These are phyloP conservation scores for Erysimum cheiri DNA, from an alignment of 441 rosid genomes.

Conservation along the genomic window DNA sequence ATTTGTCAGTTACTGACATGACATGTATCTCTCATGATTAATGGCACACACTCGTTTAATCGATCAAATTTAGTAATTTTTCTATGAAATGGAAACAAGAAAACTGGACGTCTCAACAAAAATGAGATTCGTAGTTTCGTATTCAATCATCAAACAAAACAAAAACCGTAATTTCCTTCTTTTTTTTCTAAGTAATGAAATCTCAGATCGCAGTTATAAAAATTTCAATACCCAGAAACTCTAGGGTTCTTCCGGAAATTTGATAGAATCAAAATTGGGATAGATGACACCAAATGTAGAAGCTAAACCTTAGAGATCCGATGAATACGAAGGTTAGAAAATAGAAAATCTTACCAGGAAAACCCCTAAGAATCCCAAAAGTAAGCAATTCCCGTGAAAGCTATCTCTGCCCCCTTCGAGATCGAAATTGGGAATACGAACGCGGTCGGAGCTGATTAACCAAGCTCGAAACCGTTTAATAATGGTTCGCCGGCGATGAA, in stretches of 20 bases:
- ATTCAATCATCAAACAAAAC: background rate
- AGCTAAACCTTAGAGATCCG: slow-evolving; percentile 23
- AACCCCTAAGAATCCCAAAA: background rate
- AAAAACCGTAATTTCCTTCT: background rate
- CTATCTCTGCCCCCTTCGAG: slow-evolving; percentile 3
- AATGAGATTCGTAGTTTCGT: background rate
- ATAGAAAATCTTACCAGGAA: slow-evolving; percentile 29
- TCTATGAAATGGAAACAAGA: background rate
- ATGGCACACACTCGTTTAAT: slow-evolving; percentile 33
- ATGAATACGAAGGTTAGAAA: background rate
- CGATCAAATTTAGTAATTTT: slow-evolving; percentile 33
- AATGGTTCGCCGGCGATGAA: slow-evolving; percentile 25
- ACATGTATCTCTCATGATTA: slow-evolving; percentile 48
- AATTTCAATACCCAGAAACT: slow-evolving; percentile 14
- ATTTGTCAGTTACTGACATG: slow-evolving; percentile 48
- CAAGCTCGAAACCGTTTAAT: background rate
- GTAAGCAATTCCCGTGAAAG: slow-evolving; percentile 11
- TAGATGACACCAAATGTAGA: slow-evolving; percentile 22
- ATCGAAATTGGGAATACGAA: slow-evolving; percentile 20
- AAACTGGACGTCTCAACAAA: background rate
- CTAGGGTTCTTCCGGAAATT: slow-evolving; percentile 35
- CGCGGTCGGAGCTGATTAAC: slow-evolving; percentile 11
- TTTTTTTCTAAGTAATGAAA: background rate
- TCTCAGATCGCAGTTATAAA: slow-evolving; percentile 23
- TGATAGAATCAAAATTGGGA: slow-evolving; percentile 17